These are phyloP conservation scores for Tricholoma saponaceum DNA, from an alignment of 768 basidiomycete species.

Conservation along the genomic window DNA sequence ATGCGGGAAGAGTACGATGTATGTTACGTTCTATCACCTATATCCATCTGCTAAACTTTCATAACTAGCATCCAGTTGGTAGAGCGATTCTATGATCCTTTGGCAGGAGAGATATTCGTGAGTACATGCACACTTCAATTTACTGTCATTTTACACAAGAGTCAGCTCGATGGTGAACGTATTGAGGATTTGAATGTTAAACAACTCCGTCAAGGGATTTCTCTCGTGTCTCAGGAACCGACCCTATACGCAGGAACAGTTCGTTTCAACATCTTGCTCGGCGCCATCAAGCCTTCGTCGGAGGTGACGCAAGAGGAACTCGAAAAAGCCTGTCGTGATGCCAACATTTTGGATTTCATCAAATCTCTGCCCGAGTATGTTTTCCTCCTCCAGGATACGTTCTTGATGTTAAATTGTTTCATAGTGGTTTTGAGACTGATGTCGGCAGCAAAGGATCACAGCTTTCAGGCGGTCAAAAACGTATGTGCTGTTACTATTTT, in stretches of 20 bases:
- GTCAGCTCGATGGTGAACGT: conserved; percentile 70
- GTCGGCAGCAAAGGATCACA: conserved; percentile 90
- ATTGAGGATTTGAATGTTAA: conserved; percentile 77
- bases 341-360: conserved; percentile 92
- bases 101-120: conserved; percentile 66
- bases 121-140: background rate
- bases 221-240: conserved; percentile 89
- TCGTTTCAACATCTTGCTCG: conserved; percentile 87
- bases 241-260: conserved; percentile 86
- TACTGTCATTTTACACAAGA: too few species aligned
- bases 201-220: conserved; percentile 84
- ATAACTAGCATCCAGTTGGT: conserved; percentile 77
- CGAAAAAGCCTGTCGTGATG: conserved; percentile 77
- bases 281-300: conserved; percentile 68
- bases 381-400: background rate
- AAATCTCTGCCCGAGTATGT: conserved; percentile 73
- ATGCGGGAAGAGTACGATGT: conserved; percentile 79
- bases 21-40: too few species aligned
- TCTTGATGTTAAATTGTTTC: too few species aligned
- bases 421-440: conserved; percentile 83
- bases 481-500: too few species aligned
- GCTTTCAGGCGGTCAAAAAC: conserved; percentile 85
- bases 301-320: conserved; percentile 87
- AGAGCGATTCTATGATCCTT: conserved; percentile 84
- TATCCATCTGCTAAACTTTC: too few species aligned